phyloP scores from a whole-genome alignment of 228 moss, liverwort and hornwort genomes.

The Sphagnum magellanicum region DNA sequence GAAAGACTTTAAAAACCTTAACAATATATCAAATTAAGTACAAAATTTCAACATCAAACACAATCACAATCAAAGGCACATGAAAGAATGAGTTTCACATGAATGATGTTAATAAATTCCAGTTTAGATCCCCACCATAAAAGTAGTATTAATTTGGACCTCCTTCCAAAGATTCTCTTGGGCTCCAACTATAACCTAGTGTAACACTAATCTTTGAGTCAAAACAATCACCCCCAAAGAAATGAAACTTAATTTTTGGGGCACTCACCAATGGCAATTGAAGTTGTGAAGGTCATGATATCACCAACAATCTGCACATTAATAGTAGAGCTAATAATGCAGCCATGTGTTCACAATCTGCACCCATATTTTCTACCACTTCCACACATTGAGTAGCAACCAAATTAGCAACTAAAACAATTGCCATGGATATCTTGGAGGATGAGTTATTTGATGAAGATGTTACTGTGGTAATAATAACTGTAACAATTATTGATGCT shows the following conservation, averaged over 20 bases:
- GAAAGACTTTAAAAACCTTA: no score
- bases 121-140: no score
- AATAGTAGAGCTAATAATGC: slow-evolving; percentile 67
- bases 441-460: slow-evolving; percentile 55
- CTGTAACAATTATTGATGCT: slow-evolving; percentile 65
- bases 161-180: no score
- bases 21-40: no score
- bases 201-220: no score
- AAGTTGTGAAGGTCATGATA: slow-evolving; percentile 66
- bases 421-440: slow-evolving; percentile 68
- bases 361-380: slow-evolving; percentile 70
- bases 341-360: slow-evolving; percentile 71
- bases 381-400: slow-evolving; percentile 73
- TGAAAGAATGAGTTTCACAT: no score
- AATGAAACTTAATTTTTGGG: not conserved
- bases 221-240: not conserved
- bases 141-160: no score
- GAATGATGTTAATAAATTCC: no score
- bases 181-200: no score
- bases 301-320: slow-evolving; percentile 66
- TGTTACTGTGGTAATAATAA: slow-evolving; percentile 63
- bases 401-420: slow-evolving; percentile 69
- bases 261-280: slow-evolving; percentile 53
- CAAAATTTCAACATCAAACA: no score
- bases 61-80: no score